These are phyloP conservation scores for Mariannaea sp. DNA, from an alignment of 2,329 filamentous ascomycete species.

Conservation along the genomic window DNA sequence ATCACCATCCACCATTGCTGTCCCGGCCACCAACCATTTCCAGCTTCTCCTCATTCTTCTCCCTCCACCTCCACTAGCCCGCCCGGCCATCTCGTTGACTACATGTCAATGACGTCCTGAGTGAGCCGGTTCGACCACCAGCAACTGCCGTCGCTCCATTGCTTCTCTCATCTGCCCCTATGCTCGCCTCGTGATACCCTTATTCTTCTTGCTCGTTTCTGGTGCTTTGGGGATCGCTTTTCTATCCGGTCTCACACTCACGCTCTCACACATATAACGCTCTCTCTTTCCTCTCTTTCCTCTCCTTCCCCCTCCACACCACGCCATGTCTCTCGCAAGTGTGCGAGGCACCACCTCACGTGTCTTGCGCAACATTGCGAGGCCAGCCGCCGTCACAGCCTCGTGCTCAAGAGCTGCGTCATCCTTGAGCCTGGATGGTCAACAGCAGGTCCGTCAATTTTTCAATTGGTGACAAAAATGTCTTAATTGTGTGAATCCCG, in stretches of 20 bases:
- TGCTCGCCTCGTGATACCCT: constrained; percentile 11
- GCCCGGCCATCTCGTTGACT: constrained; percentile 24
- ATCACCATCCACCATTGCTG: constrained; percentile 26
- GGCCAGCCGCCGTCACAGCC: constrained; percentile 31
- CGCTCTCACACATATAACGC: no score
- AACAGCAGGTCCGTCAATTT: constrained; percentile 58
- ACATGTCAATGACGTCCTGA: constrained; percentile 37
- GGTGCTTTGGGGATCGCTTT: no score
- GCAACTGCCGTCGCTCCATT: constrained; percentile 20
- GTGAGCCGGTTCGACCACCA: constrained; percentile 15
- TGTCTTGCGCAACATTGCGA: constrained; percentile 50
- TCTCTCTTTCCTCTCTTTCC: no score
- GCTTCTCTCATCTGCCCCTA: constrained; percentile 9
- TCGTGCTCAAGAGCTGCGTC: constrained; percentile 47
- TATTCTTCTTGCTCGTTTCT: constrained; percentile 5
- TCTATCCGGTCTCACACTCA: not conserved
- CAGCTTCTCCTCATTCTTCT: not conserved
- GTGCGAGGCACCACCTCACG: constrained; percentile 56
- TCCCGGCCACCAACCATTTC: constrained; percentile 33
- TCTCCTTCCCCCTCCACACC: constrained; percentile 14
- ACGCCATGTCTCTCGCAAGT: constrained; percentile 53
- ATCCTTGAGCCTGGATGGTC: constrained; percentile 56
- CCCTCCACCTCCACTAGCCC: constrained; percentile 25
- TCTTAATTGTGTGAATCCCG: constrained; percentile 2
- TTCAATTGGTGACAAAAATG: constrained; percentile 20